Conservation (phyloP, 2,329 filamentous ascomycete genomes). For the Coleophoma eucalyptorum region DNA sequence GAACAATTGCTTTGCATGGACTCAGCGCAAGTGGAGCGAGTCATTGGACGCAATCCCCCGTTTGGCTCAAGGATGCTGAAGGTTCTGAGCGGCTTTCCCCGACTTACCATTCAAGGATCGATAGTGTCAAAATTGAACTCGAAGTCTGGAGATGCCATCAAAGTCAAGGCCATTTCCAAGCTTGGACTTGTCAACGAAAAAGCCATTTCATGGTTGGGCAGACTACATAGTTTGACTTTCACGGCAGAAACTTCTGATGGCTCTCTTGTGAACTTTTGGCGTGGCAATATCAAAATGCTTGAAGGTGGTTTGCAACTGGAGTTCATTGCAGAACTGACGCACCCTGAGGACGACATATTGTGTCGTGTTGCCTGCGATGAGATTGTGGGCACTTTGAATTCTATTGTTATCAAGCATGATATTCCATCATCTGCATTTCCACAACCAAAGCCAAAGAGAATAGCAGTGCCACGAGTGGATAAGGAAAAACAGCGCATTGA, state of each 20-base stretch:
- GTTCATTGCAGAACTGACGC: slow-evolving; percentile 53
- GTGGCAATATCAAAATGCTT: slow-evolving; percentile 60
- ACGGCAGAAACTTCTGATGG: slow-evolving; percentile 70
- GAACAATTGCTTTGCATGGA: slow-evolving; percentile 65
- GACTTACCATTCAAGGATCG: slow-evolving; percentile 38
- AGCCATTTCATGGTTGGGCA: slow-evolving; percentile 59
- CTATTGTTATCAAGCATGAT: slow-evolving; percentile 19
- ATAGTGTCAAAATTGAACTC: slow-evolving; percentile 21
- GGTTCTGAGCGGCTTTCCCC: slow-evolving; percentile 66
- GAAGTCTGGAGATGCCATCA: slow-evolving; percentile 38
- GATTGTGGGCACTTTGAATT: slow-evolving; percentile 57
- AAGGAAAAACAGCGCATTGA: not conserved
- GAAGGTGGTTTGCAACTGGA: slow-evolving; percentile 52
- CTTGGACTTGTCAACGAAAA: slow-evolving; percentile 71
- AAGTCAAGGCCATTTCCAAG: slow-evolving; percentile 60
- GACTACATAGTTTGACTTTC: slow-evolving; percentile 66
- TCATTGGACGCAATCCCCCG: slow-evolving; percentile 76
- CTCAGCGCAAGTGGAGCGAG: slow-evolving; percentile 68
- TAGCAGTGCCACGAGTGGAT: not conserved
- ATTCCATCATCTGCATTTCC: slow-evolving; percentile 31
- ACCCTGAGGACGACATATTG: slow-evolving; percentile 52
- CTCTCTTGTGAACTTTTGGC: slow-evolving; percentile 64
- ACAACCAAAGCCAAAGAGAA: slow-evolving; percentile 2
- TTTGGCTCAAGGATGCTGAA: slow-evolving; percentile 71
- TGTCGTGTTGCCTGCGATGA: slow-evolving; percentile 81